Evolutionary conservation across 2,329 filamentous ascomycete species (phyloP).

Genomic region (Hymenoscyphus albidus): DNA sequence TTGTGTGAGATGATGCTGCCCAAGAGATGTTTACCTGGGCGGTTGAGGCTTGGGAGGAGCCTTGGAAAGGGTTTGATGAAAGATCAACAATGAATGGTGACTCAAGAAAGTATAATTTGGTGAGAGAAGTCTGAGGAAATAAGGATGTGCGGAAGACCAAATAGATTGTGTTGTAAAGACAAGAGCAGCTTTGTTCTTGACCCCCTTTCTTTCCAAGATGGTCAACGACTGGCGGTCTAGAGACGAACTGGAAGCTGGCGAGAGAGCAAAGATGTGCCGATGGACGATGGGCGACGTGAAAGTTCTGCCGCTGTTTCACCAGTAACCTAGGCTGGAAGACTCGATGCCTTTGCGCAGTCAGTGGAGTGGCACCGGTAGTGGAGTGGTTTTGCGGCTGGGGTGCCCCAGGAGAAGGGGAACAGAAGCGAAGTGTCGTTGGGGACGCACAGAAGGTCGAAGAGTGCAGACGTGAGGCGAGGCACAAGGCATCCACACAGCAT

Average conservation of each 20-base stretch:
- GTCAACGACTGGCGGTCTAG: neutral
- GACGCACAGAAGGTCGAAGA: neutral
- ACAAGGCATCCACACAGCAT: too few relatives aligned
- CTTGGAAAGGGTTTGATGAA: neutral
- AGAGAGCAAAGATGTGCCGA: neutral
- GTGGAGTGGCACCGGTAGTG: neutral
- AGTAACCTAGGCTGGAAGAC: neutral
- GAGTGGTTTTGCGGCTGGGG: neutral
- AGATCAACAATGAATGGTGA: neutral
- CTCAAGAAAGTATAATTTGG: neutral
- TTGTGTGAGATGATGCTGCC: neutral
- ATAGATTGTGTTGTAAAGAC: neutral
- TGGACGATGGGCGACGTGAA: neutral
- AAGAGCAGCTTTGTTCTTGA: neutral
- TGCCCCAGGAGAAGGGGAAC: neutral
- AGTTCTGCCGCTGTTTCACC: neutral
- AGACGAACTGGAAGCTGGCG: neutral
- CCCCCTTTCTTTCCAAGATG: neutral
- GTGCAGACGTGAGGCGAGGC: too few relatives aligned
- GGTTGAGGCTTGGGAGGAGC: neutral
- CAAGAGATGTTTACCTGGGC: neutral
- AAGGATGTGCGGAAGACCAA: neutral
- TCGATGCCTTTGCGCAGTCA: neutral
- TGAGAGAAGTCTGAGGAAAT: neutral
- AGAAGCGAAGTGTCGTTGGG: neutral